A percentile compares a stretch with the other conserved stretches of the same genome.
Evolutionary conservation across 768 basidiomycete genomes (phyloP).

Genomic region (Collybiopsis confluens): DNA sequence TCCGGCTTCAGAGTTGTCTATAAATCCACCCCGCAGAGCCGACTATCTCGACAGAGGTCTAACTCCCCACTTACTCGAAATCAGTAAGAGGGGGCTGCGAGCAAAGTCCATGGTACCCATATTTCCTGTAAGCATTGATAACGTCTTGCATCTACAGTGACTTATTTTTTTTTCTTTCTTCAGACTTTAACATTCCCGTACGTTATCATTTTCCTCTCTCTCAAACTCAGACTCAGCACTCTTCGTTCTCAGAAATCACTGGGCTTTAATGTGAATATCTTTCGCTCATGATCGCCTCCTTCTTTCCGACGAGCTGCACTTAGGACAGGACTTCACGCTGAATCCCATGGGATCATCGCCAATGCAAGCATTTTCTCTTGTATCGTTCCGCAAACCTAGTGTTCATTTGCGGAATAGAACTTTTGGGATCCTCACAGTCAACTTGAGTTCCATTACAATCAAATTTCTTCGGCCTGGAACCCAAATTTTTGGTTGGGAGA

Average conservation of each 20-base stretch:
- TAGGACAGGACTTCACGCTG: constrained; percentile 87
- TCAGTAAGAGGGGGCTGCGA: constrained; percentile 78
- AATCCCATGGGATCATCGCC: constrained; percentile 88
- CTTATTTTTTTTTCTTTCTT: background rate
- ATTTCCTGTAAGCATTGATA: constrained; percentile 61
- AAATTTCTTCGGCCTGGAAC: constrained; percentile 56
- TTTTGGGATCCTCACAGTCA: constrained; percentile 76
- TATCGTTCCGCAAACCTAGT: too few relatives aligned
- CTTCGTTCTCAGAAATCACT: constrained; percentile 67
- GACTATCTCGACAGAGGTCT: constrained; percentile 84
- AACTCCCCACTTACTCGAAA: constrained; percentile 77
- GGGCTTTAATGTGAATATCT: constrained; percentile 68
- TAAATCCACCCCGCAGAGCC: constrained; percentile 44
- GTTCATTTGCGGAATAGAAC: constrained; percentile 45
- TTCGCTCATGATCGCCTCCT: background rate
- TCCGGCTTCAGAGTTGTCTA: background rate
- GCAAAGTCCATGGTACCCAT: constrained; percentile 86
- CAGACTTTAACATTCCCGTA: constrained; percentile 90
- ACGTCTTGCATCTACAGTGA: background rate
- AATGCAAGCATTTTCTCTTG: constrained; percentile 64
- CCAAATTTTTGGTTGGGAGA: constrained; percentile 86
- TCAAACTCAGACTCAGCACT: too few relatives aligned
- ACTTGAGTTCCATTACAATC: constrained; percentile 70
- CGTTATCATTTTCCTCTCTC: constrained; percentile 25
- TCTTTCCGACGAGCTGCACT: constrained; percentile 3